Evolutionary conservation across 352 stramenopile species (phyloP).

Genomic region (Phytopythium montanum): DNA sequence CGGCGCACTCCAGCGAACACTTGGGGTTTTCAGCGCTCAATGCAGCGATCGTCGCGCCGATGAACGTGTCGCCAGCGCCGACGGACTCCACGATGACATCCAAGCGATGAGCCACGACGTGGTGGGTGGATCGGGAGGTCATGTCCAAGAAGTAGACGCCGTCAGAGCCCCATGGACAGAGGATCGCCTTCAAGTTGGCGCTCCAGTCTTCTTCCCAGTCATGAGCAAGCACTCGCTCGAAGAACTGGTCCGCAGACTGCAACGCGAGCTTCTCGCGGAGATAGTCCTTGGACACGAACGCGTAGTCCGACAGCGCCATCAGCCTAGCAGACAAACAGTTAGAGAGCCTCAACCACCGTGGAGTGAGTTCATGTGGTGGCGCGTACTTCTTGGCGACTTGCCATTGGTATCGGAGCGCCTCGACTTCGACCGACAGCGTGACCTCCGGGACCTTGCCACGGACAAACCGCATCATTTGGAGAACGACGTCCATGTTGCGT

Average conservation of each 20-base stretch:
- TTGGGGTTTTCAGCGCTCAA: constrained; percentile 17
- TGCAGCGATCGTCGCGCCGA: constrained; percentile 53
- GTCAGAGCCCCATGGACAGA: constrained; percentile 62
- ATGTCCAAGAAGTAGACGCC: constrained; percentile 57
- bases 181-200: constrained; percentile 34
- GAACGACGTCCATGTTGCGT: constrained; percentile 57
- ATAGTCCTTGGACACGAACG: constrained; percentile 78
- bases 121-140: constrained; percentile 13
- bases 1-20: constrained; percentile 21
- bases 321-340: constrained; percentile 26
- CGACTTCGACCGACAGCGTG: constrained; percentile 60
- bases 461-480: constrained; percentile 52
- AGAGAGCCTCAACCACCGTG: not conserved
- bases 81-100: constrained; percentile 56
- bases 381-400: constrained; percentile 44
- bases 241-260: constrained; percentile 36
- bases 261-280: constrained; percentile 51
- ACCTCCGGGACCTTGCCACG: constrained; percentile 13
- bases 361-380: not conserved
- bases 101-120: constrained; percentile 33
- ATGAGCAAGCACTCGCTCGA: constrained; percentile 17
- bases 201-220: constrained; percentile 23
- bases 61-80: constrained; percentile 71
- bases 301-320: constrained; percentile 33
- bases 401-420: constrained; percentile 69